Evolutionary conservation across 2,329 filamentous ascomycete genomes (phyloP), one percentile per base, ranked within the genome.

Genomic region (Pochonia chlamydosporia): DNA sequence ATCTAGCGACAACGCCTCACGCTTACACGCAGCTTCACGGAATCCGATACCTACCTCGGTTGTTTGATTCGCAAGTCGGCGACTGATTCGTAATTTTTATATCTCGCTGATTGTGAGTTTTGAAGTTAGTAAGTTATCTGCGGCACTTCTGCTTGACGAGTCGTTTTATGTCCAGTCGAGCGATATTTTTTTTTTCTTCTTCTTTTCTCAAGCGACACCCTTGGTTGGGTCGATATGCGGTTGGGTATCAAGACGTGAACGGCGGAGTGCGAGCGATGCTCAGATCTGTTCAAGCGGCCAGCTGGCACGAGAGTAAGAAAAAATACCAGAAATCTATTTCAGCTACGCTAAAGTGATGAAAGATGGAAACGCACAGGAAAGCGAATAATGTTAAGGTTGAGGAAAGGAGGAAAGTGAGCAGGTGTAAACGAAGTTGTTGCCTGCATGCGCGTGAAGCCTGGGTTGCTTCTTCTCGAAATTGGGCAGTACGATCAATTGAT

Each of bases 201-300:
- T 47, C 25, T 25, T 49, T 21, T 25, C 25, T 30, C 16, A 23
- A 39, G 7, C n/a, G 30, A 31, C 28, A 39, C 24, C n/a, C 43
- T 47, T n/a, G 49, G 50, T 50, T 49, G 50, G 49, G 43, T 49
- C 47, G 49, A 46, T 40, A 44, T 23, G 36, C 36, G 40, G 52
- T 54, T 53, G 52, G 52, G 52, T 54, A 54, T 51, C 52, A 53
- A 53, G 46, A 23, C 35, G 35, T 24, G 40, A 33, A 39, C 14
- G 24, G 25, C 26, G 21, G 41, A 36, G 42, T n/a, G 31, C 25
- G 41, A 9, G 37, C 25, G 13, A 39, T 31, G 21, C 31, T 36
- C 21, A 47, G 18, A 11, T 43, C 43, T 44, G n/a, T 42, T 43
- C 30, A 24, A 23, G 36, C 14, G 43, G 44, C 46, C 36, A 47